Conservation (phyloP, 768 basidiomycete genomes). For the Suillus decipiens region DNA sequence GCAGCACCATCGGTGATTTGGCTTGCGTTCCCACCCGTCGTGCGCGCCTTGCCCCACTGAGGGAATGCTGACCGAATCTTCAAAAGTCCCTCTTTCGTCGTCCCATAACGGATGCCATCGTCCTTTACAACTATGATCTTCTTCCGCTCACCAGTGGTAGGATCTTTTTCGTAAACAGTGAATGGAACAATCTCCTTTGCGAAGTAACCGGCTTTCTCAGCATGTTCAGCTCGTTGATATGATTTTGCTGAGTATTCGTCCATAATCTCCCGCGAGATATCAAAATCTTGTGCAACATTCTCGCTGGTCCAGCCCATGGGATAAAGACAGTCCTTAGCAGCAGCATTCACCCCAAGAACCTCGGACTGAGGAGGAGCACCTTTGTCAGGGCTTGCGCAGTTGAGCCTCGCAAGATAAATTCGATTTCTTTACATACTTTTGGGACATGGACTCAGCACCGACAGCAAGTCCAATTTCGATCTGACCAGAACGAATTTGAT, state of each 20-base stretch:
- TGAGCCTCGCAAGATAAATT: slow-evolving; percentile 12
- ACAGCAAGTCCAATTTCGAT: slow-evolving; percentile 79
- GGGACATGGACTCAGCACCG: slow-evolving; percentile 87
- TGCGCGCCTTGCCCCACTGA: slow-evolving; percentile 72
- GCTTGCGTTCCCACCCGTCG: slow-evolving; percentile 86
- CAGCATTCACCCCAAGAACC: slow-evolving; percentile 52
- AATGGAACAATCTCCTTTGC: slow-evolving; percentile 75
- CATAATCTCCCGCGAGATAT: slow-evolving; percentile 72
- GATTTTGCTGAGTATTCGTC: slow-evolving; percentile 75
- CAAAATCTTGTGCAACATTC: slow-evolving; percentile 77
- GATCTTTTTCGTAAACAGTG: slow-evolving; percentile 60
- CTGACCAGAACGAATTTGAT: slow-evolving; percentile 75
- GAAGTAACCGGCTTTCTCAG: slow-evolving; percentile 68
- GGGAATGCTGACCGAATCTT: slow-evolving; percentile 80
- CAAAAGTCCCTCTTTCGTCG: slow-evolving; percentile 61
- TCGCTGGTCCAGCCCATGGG: slow-evolving; percentile 93
- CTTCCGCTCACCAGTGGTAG: slow-evolving; percentile 51
- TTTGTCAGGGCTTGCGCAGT: slow-evolving; percentile 54
- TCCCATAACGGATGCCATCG: slow-evolving; percentile 77
- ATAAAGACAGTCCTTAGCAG: slow-evolving; percentile 60
- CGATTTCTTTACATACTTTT: slow-evolving; percentile 49
- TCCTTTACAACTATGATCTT: slow-evolving; percentile 64
- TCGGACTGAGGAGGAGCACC: slow-evolving; percentile 65
- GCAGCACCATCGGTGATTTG: slow-evolving; percentile 87
- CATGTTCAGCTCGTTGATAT: slow-evolving; percentile 76